Base-by-base conservation (phyloP, 306 rosid species). In the Prosopis cineraria region DNA sequence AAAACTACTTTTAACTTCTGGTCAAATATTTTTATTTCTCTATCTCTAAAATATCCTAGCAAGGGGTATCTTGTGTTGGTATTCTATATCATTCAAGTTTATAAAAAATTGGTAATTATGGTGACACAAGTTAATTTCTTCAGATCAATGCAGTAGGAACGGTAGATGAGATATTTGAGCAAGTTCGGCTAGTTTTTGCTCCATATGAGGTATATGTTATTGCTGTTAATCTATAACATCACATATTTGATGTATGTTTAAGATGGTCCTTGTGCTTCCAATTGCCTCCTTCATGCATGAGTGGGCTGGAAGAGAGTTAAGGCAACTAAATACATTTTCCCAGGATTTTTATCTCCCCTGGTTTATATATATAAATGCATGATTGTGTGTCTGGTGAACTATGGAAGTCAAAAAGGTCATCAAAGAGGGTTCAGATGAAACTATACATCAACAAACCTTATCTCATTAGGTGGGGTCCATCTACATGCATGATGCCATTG, bases 111-210 rank as follows among this genome's bases (percentile, higher is more conserved):
- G 62, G 50, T 67, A 58, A 36, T 66, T 72, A 31, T 62, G 24
- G 53, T 78, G 82, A 73, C 59, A 64, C 58, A 60, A 70, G n/a
- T 63, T 67, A 27, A 53, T 78, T 39, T 79, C 52, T 85, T 89
- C 90, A 95, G 98, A 95, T 95, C 80, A 85, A 68, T 43, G 98
- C 93, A 72, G 91, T 92, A 59, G 98, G 98, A 83, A 84, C 91
- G 4, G 96, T 48, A 36, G 97, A 91, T 82, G 91, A 92, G 84
- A 87, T 95, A 87, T 95, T 92, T 83, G 89, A 95, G 79, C 87
- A 88, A 70, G 98, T 95, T 86, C 82, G 84, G 64, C 98, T 89
- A 68, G 50, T 85, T 85, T 95, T 92, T 76, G 87, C 82, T 33
- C 55, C 83, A 11, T 79, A 43, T 70, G 86, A 87, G 97, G 98